A percentile compares a stretch with the other conserved stretches of the same genome.
Conservation (phyloP, 106 monocot species). For the Acorus calamus region DNA sequence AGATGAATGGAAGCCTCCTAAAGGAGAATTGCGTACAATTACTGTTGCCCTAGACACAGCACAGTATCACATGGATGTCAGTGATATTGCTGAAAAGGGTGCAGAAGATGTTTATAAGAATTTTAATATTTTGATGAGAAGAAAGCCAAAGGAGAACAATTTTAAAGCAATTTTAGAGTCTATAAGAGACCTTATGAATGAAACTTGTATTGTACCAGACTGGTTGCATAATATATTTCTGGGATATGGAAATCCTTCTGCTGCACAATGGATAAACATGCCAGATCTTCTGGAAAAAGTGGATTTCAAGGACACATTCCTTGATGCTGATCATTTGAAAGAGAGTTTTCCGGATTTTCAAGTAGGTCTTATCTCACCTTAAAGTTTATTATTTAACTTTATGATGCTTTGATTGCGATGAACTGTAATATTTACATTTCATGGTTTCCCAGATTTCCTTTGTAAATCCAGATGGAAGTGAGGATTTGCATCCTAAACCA, state of each 20-base stretch:
- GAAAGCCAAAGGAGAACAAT: constrained; percentile 99
- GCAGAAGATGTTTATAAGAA: constrained; percentile 76
- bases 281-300: constrained; percentile 87
- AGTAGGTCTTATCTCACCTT: constrained; percentile 21
- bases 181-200: constrained; percentile 98
- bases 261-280: constrained; percentile 99
- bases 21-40: constrained; percentile 90
- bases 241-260: constrained; percentile 99
- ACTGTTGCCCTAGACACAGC: constrained; percentile 86
- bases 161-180: constrained; percentile 99
- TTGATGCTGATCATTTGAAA: constrained; percentile 75
- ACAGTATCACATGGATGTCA: constrained; percentile 91
- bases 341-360: constrained; percentile 75
- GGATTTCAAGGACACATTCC: constrained; percentile 97
- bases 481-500: constrained; percentile 48
- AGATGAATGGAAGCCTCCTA: constrained; percentile 99
- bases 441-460: constrained; percentile 58
- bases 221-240: constrained; percentile 96
- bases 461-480: constrained; percentile 41
- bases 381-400: constrained; percentile 5
- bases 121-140: constrained; percentile 92
- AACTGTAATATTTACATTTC: constrained; percentile 1
- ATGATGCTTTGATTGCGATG: not conserved
- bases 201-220: constrained; percentile 88
- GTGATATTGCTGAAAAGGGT: constrained; percentile 61